Percentiles rank a stretch among this genome's conserved stretches.
phyloP scores from a whole-genome alignment of 2,329 filamentous ascomycete species.

The Diplodia corticola region DNA sequence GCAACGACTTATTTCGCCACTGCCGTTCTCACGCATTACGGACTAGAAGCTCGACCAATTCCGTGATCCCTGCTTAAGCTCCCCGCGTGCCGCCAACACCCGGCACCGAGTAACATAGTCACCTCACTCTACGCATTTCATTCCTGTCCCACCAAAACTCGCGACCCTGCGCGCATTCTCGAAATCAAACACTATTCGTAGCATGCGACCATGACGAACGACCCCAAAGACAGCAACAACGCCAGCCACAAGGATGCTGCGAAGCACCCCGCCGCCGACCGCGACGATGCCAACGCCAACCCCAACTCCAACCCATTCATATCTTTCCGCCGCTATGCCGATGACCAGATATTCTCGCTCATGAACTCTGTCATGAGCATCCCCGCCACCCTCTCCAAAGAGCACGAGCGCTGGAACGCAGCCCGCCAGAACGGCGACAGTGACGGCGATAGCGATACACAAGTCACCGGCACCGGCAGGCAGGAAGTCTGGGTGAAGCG shows the following conservation, averaged over 20 bases:
- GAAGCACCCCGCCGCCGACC: not conserved
- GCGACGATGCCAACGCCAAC: not conserved
- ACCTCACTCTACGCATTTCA: not conserved
- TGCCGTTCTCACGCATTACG: not conserved
- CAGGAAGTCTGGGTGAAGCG: conserved; percentile 6
- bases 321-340: conserved; percentile 61
- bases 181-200: not conserved
- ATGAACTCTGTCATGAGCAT: conserved; percentile 54
- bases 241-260: conserved; percentile 35
- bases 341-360: conserved; percentile 57
- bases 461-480: not conserved
- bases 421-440: conserved; percentile 24
- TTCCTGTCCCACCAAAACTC: not conserved
- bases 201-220: conserved; percentile 16
- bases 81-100: not conserved
- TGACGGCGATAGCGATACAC: conserved; percentile 26
- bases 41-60: not conserved
- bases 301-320: conserved; percentile 52
- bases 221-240: conserved; percentile 5
- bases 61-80: conserved; percentile 11
- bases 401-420: conserved; percentile 26
- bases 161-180: not conserved
- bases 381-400: conserved; percentile 38
- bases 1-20: not conserved
- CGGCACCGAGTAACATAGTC: not conserved